Evolutionary conservation across 1,284 basidiomycete genomes (phyloP).

Genomic region (Takashimella koratensis): DNA sequence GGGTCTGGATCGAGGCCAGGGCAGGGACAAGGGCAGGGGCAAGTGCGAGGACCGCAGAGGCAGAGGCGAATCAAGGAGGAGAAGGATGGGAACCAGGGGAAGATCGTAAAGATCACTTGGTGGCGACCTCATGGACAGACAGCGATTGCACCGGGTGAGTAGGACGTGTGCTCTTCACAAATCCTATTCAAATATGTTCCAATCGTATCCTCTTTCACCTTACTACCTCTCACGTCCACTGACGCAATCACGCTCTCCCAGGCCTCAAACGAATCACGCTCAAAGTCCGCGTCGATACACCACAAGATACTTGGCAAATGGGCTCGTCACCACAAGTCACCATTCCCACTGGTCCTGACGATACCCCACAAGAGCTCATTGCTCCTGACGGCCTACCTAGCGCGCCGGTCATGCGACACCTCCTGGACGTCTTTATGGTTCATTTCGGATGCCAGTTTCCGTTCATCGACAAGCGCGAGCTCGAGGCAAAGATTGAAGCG

Average conservation of each 20-base stretch:
- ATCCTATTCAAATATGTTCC: neutral
- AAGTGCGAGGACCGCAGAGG: neutral
- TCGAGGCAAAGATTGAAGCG: constrained; percentile 16
- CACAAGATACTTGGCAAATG: constrained; percentile 4
- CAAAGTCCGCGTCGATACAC: constrained; percentile 28
- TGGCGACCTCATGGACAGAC: constrained; percentile 38
- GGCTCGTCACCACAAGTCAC: constrained; percentile 6
- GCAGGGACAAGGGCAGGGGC: no score
- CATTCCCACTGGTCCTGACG: neutral
- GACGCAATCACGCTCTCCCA: neutral
- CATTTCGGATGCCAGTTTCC: constrained; percentile 35
- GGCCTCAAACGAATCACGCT: constrained; percentile 30
- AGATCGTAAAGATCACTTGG: constrained; percentile 37
- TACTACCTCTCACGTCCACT: neutral
- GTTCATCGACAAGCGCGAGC: constrained; percentile 10
- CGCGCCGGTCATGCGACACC: constrained; percentile 22
- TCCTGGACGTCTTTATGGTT: constrained; percentile 25
- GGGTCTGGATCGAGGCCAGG: neutral
- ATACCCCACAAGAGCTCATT: constrained; percentile 12
- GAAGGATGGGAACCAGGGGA: constrained; percentile 8
- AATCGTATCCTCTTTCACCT: neutral
- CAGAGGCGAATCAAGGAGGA: neutral
- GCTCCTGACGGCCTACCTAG: constrained; percentile 16
- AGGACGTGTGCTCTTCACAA: no score
- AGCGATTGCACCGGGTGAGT: constrained; percentile 30